Conservation (phyloP, 2,329 filamentous ascomycete genomes). For the Talaromyces verruculosus region DNA sequence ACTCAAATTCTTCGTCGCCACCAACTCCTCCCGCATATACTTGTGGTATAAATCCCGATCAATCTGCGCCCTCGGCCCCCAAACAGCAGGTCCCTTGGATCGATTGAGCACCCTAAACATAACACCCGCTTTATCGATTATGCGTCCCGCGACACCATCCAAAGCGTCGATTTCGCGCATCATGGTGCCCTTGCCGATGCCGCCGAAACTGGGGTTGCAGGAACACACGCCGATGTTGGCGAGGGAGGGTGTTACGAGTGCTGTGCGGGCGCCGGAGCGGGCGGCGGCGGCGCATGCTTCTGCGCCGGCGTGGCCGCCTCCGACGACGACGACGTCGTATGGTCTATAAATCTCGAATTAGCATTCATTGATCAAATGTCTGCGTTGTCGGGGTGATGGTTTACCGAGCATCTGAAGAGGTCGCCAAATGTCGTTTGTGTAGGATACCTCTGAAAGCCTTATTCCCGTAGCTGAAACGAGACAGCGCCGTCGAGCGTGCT, state of each 20-base stretch:
- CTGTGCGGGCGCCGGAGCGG: slow-evolving; percentile 82
- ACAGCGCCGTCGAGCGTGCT: slow-evolving; percentile 31
- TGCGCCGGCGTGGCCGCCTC: slow-evolving; percentile 90
- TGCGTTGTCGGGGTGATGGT: background rate
- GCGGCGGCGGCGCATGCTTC: slow-evolving; percentile 92
- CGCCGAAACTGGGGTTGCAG: slow-evolving; percentile 94
- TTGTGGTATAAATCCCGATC: slow-evolving; percentile 85
- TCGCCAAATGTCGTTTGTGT: slow-evolving; percentile 38
- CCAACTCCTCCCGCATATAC: slow-evolving; percentile 85
- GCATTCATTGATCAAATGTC: background rate
- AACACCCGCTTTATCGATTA: slow-evolving; percentile 92
- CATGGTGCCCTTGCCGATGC: slow-evolving; percentile 98
- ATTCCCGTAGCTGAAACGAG: slow-evolving; percentile 31
- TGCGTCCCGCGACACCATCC: slow-evolving; percentile 81
- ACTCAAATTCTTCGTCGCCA: slow-evolving; percentile 72
- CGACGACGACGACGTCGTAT: slow-evolving; percentile 93
- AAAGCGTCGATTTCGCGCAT: slow-evolving; percentile 92
- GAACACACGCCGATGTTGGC: slow-evolving; percentile 93
- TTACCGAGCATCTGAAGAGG: slow-evolving; percentile 42
- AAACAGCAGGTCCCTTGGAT: slow-evolving; percentile 90
- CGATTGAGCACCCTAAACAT: slow-evolving; percentile 89
- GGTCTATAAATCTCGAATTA: slow-evolving; percentile 47
- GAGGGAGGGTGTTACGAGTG: slow-evolving; percentile 80
- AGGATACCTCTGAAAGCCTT: slow-evolving; percentile 22
- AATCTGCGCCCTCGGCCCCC: slow-evolving; percentile 95